Percentiles rank a stretch among this genome's conserved stretches.
These are phyloP conservation scores for Cryptococcus deneoformans DNA, from an alignment of 1,284 basidiomycete species.

Conservation along the genomic window DNA sequence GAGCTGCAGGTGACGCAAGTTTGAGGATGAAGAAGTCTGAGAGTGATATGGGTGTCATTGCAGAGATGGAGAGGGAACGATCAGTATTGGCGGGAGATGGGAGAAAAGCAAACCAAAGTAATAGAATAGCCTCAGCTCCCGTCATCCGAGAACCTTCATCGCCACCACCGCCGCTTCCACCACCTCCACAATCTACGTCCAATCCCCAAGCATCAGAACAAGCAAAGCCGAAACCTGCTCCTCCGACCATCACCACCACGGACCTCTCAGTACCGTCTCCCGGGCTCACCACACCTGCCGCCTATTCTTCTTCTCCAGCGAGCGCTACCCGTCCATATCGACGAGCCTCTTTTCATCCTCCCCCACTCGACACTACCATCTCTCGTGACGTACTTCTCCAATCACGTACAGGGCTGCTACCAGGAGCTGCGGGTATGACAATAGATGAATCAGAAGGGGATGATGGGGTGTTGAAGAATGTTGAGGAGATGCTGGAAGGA, in stretches of 20 bases:
- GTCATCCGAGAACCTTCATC: background rate
- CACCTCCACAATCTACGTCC: background rate
- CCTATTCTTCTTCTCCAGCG: background rate
- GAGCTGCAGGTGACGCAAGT: background rate
- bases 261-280: conserved; percentile 19
- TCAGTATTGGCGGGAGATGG: background rate
- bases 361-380: conserved; percentile 46
- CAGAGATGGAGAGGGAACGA: conserved; percentile 1
- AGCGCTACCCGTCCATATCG: conserved; percentile 11
- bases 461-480: conserved; percentile 77
- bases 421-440: conserved; percentile 38
- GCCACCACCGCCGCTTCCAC: background rate
- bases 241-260: conserved; percentile 35
- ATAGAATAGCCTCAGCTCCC: background rate
- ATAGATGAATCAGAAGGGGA: conserved; percentile 57
- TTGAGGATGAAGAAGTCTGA: conserved; percentile 4
- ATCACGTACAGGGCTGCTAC: conserved; percentile 33
- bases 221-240: background rate
- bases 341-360: conserved; percentile 47
- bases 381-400: conserved; percentile 66
- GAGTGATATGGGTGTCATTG: conserved; percentile 14
- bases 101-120: too few species aligned
- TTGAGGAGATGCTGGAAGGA: conserved; percentile 98
- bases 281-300: background rate
- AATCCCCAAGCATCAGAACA: background rate